Evolutionary conservation across 371 early-diverging fungal genomes (phyloP).

Genomic region (Mucor sp.): DNA sequence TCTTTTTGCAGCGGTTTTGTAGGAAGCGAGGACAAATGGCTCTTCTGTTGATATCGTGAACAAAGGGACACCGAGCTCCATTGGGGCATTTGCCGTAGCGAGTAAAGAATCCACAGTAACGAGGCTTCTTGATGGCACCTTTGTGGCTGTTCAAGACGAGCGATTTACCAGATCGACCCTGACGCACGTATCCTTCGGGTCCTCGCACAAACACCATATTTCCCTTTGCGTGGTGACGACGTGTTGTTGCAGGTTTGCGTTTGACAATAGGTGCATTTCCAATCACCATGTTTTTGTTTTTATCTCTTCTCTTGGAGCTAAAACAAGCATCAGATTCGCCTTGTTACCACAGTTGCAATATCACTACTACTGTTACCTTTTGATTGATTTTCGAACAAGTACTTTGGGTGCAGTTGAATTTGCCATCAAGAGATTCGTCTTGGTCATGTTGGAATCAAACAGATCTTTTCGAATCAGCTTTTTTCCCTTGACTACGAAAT

Average conservation of each 20-base stretch:
- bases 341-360: not conserved
- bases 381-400: constrained; percentile 12
- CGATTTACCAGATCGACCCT: constrained; percentile 35
- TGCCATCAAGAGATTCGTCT: constrained; percentile 7
- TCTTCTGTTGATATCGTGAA: constrained; percentile 52
- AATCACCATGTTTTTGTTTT: constrained; percentile 25
- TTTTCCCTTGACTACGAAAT: constrained; percentile 47
- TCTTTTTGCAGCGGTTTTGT: constrained; percentile 43
- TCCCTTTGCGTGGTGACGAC: constrained; percentile 36
- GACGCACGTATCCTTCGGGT: constrained; percentile 47
- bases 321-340: not conserved
- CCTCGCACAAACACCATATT: constrained; percentile 41
- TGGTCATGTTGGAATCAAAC: constrained; percentile 11
- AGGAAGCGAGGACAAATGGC: constrained; percentile 61
- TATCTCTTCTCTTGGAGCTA: constrained; percentile 9
- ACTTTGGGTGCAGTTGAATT: constrained; percentile 18
- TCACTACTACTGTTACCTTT: constrained; percentile 20
- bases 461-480: constrained; percentile 42
- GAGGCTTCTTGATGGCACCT: constrained; percentile 13
- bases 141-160: constrained; percentile 29
- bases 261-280: constrained; percentile 14
- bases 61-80: constrained; percentile 45
- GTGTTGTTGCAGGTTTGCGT: not conserved
- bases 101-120: constrained; percentile 44
- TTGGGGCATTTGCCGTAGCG: constrained; percentile 40